These are phyloP conservation scores for Populus tremula DNA, from an alignment of 345 rosid genomes.

Conservation along the genomic window DNA sequence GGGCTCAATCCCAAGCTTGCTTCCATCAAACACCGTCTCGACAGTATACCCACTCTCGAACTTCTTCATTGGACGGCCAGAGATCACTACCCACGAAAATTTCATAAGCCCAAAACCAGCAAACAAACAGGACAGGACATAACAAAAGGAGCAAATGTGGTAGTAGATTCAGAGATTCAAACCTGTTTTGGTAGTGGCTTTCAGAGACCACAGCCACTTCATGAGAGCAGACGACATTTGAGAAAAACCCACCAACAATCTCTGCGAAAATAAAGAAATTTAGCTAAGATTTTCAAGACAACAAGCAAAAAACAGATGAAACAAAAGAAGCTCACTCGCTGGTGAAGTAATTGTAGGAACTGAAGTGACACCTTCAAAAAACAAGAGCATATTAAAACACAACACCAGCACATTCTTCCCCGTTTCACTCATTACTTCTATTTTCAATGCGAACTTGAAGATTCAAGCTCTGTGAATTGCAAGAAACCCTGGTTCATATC, in stretches of 20 bases:
- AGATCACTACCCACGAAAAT: conserved; percentile 44
- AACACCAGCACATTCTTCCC: conserved; percentile 50
- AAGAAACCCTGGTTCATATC: conserved; percentile 21
- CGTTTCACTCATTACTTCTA: conserved; percentile 29
- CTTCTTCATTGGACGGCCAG: conserved; percentile 87
- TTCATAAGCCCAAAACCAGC: background rate
- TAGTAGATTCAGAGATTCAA: conserved; percentile 16
- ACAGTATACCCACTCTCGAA: conserved; percentile 88
- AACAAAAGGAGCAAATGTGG: background rate
- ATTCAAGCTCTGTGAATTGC: conserved; percentile 25
- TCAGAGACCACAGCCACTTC: conserved; percentile 94
- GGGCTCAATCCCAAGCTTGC: conserved; percentile 93
- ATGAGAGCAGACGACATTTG: conserved; percentile 61
- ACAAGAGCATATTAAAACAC: conserved; percentile 42
- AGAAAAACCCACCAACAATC: conserved; percentile 66
- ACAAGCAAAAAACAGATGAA: conserved; percentile 4
- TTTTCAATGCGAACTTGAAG: conserved; percentile 5
- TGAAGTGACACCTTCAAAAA: conserved; percentile 50
- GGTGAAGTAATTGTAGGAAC: conserved; percentile 71
- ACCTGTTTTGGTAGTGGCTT: conserved; percentile 87
- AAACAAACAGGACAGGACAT: background rate
- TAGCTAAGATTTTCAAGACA: conserved; percentile 10
- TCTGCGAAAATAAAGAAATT: conserved; percentile 44
- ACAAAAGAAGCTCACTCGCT: conserved; percentile 44
- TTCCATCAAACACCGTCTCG: conserved; percentile 98